Evolutionary conservation across 768 basidiomycete genomes (phyloP).

Genomic region (Antrodiella citrinella): DNA sequence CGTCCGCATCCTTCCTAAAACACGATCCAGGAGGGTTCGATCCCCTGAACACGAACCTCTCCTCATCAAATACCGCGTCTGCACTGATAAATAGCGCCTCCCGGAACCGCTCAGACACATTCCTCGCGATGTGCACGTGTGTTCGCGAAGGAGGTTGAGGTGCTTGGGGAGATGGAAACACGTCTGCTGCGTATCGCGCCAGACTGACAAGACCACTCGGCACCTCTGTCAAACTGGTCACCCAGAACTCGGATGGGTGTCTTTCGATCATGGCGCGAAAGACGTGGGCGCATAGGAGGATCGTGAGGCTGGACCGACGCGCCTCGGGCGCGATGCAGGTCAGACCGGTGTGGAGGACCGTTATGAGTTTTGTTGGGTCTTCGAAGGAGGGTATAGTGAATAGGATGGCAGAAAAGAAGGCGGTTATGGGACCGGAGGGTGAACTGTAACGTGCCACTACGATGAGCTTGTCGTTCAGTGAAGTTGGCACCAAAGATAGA

Average conservation of each 20-base stretch:
- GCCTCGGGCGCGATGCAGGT: slow-evolving; percentile 1
- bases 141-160: not conserved
- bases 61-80: slow-evolving; percentile 3
- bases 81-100: slow-evolving; percentile 2
- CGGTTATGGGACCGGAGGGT: not conserved
- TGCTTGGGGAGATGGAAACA: slow-evolving; percentile 1
- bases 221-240: slow-evolving; percentile 5
- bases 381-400: slow-evolving; percentile 1
- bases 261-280: not conserved
- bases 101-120: slow-evolving; percentile 1
- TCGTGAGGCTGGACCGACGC: slow-evolving; percentile 1
- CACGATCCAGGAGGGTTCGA: slow-evolving; percentile 7
- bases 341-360: slow-evolving; percentile 7
- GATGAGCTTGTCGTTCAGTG: slow-evolving; percentile 7
- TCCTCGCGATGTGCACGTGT: slow-evolving; percentile 5
- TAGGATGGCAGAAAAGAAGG: slow-evolving; percentile 8
- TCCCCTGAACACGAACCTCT: slow-evolving; percentile 4
- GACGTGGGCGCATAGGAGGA: not conserved
- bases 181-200: slow-evolving; percentile 2
- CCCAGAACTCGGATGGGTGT: slow-evolving; percentile 2
- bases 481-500: not conserved
- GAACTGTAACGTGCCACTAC: not conserved
- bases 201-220: slow-evolving; percentile 5
- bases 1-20: slow-evolving; percentile 7
- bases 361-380: not conserved